Evolutionary conservation across 2,329 filamentous ascomycete genomes (phyloP), one percentile per base, ranked within the genome.

Genomic region (Stagonosporopsis rhizophila): DNA sequence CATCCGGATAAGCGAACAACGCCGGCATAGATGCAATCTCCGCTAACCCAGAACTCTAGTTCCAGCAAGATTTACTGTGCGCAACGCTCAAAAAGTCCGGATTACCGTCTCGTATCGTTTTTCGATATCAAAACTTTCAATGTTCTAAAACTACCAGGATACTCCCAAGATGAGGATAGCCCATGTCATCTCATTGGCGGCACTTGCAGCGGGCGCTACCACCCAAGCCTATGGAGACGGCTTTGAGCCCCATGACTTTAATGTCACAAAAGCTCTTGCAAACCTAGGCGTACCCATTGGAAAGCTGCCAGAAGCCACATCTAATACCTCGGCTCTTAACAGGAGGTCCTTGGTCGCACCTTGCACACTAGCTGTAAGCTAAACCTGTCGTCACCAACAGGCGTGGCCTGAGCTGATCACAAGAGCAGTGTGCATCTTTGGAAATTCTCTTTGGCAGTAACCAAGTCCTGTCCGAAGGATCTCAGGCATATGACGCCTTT

Each of bases 301-400:
- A 27, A 53, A 56, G 6, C 46, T 69, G 8, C 66, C 66, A n/a
- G 55, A 64, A 28, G 22, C 44, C 19, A 3, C n/a, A 20, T 4
- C 14, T 14, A 30, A 12, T 8, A 58, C 64, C 19, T 40, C 56
- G 4, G 27, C 17, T 3, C 46, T 62, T 17, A 37, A 49, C 8
- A 46, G 44, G 20, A 44, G 50, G 5, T 52, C 54, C 11, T 15
- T 38, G 7, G 20, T 53, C 6, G 57, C 41, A 19, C 53, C 45
- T 8, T 71, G 68, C 28, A 61, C 65, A 2, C 52, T 59, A 50
- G 67, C 67, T 39, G 67, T 69, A 51, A 41, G 64, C 64, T 51
- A 6, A 8, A 2, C 27, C 9, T 7, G 15, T 17, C 3, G n/a
- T 4, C 5, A 17, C 4, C 2, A 12, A 3, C 44, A 12, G 28